Conservation (phyloP, 1,284 basidiomycete species). For the Fomitopsis pinicola region DNA sequence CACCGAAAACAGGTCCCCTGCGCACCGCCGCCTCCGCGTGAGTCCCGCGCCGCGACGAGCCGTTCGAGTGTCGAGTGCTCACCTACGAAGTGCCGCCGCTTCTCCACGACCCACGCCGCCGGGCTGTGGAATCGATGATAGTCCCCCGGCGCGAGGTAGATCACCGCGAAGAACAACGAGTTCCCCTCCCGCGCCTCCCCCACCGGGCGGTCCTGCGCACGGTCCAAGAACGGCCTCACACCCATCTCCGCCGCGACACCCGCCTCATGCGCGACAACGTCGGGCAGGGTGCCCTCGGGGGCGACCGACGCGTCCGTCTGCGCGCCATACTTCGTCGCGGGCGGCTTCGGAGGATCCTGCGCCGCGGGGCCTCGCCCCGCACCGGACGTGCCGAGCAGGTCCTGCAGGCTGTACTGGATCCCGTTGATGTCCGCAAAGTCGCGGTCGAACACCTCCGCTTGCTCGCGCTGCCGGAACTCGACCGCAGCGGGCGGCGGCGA, state of each 20-base stretch:
- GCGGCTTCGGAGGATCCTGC: not conserved
- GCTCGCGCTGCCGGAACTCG: conserved; percentile 41
- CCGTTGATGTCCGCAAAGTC: conserved; percentile 97
- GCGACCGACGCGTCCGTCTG: conserved; percentile 64
- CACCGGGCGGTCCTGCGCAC: conserved; percentile 36
- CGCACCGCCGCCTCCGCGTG: not conserved
- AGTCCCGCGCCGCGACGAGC: not conserved
- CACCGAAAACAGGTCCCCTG: conserved; percentile 93
- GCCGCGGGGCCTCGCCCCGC: conserved; percentile 3
- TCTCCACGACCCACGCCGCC: conserved; percentile 95
- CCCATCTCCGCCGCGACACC: conserved; percentile 70
- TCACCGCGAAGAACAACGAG: conserved; percentile 88
- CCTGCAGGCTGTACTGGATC: conserved; percentile 90
- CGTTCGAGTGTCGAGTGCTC: not conserved
- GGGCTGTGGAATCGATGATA: conserved; percentile 98
- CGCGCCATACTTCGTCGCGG: conserved; percentile 52
- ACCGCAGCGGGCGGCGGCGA: conserved; percentile 37
- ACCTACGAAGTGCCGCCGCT: conserved; percentile 91
- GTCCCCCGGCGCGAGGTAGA: conserved; percentile 98
- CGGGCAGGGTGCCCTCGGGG: conserved; percentile 45
- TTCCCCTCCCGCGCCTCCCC: conserved; percentile 64
- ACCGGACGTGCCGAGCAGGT: conserved; percentile 62
- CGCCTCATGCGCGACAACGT: conserved; percentile 59
- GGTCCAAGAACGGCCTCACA: conserved; percentile 40
- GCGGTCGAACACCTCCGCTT: conserved; percentile 69